A percentile compares a stretch with the other conserved stretches of the same genome.
These are phyloP conservation scores for Boechera retrofracta DNA, from an alignment of 345 rosid species.

Conservation along the genomic window DNA sequence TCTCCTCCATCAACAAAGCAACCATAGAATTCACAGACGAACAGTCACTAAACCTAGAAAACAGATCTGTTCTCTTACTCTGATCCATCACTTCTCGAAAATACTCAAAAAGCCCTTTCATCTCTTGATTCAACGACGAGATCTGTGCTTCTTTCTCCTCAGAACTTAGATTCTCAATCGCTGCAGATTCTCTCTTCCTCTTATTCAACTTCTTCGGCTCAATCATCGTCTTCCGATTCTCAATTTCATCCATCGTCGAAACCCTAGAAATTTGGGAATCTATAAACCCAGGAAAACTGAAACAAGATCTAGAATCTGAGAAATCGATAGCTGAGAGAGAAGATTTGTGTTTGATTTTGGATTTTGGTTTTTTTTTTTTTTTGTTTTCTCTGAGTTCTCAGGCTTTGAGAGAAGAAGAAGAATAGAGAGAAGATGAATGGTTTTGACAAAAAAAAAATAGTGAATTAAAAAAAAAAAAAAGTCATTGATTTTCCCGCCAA, in stretches of 20 bases:
- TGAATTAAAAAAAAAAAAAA: neutral
- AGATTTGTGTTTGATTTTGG: neutral
- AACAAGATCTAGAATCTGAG: conserved; percentile 20
- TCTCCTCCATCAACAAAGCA: conserved; percentile 80
- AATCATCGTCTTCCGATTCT: conserved; percentile 34
- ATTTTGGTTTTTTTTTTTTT: neutral
- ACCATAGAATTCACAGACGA: conserved; percentile 56
- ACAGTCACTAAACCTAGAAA: conserved; percentile 43
- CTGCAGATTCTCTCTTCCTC: conserved; percentile 60
- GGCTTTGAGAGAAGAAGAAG: conserved; percentile 1
- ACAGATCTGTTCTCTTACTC: conserved; percentile 37
- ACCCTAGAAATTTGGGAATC: neutral
- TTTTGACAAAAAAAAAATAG: neutral
- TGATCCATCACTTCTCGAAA: conserved; percentile 52
- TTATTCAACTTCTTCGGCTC: conserved; percentile 49
- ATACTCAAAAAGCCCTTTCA: conserved; percentile 59
- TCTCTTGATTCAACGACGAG: conserved; percentile 51
- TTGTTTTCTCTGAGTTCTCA: neutral
- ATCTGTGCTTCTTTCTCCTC: conserved; percentile 58
- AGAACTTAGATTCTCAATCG: conserved; percentile 29
- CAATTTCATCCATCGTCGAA: conserved; percentile 5
- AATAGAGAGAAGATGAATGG: neutral
- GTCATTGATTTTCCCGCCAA: conserved; percentile 39
- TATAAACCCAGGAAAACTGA: neutral
- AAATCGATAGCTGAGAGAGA: neutral